A percentile compares a stretch with the other conserved stretches of the same genome.
These are phyloP conservation scores for Cyberlindnera meyerae DNA, from an alignment of 805 yeast genomes.

Conservation along the genomic window DNA sequence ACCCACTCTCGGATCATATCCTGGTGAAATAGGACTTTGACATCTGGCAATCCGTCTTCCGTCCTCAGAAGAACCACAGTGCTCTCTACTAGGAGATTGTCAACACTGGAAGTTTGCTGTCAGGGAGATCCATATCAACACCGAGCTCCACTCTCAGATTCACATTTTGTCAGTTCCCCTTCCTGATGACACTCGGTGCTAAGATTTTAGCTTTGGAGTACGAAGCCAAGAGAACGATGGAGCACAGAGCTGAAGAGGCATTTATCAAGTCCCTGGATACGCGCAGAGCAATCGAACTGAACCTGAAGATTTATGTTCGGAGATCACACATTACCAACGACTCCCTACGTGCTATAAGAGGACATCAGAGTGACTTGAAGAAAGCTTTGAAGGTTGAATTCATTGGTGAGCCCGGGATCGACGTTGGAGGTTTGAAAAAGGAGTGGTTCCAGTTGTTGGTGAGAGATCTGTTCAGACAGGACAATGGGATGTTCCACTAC, in stretches of 20 bases:
- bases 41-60: conserved; percentile 58
- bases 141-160: conserved; percentile 30
- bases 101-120: conserved; percentile 10
- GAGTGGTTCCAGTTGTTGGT: conserved; percentile 88
- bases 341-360: conserved; percentile 59
- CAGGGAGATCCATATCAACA: too few relatives aligned
- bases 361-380: conserved; percentile 54
- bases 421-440: conserved; percentile 90
- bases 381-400: conserved; percentile 78
- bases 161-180: conserved; percentile 81
- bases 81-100: conserved; percentile 13
- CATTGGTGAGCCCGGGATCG: conserved; percentile 85
- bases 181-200: conserved; percentile 72
- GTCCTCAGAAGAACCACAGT: conserved; percentile 1
- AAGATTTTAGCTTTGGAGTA: conserved; percentile 77
- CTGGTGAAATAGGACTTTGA: conserved; percentile 78
- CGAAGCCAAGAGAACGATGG: conserved; percentile 80
- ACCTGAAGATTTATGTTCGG: conserved; percentile 63
- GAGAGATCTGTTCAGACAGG: conserved; percentile 62
- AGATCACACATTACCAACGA: conserved; percentile 66
- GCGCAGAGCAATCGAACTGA: conserved; percentile 57
- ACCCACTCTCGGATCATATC: conserved; percentile 74
- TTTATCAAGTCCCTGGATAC: conserved; percentile 69
- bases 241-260: conserved; percentile 83
- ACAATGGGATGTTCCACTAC: conserved; percentile 59